Conservation (phyloP, 2,329 filamentous ascomycete species). For the Diaporthe velutina region DNA sequence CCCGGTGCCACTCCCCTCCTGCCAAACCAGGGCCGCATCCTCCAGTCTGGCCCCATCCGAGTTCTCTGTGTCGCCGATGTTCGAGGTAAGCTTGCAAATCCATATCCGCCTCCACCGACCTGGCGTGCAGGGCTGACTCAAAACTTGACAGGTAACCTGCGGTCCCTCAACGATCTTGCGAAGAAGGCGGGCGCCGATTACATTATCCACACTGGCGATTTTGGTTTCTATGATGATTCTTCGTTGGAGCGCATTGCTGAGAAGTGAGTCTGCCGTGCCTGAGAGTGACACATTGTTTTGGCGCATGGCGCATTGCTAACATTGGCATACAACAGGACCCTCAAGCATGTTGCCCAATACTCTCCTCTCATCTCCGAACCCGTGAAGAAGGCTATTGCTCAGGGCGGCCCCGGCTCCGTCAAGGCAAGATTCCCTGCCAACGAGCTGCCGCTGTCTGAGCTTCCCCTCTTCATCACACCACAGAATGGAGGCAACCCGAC, state of each 20-base stretch:
- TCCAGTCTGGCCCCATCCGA: conserved; percentile 75
- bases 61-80: conserved; percentile 80
- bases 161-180: conserved; percentile 95
- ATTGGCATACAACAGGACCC: conserved; percentile 71
- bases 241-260: conserved; percentile 98
- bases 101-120: not conserved
- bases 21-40: conserved; percentile 75
- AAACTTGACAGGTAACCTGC: conserved; percentile 80
- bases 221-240: conserved; percentile 97
- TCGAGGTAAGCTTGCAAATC: conserved; percentile 65
- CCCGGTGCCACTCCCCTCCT: conserved; percentile 74
- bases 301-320: conserved; percentile 37
- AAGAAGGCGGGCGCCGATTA: conserved; percentile 95
- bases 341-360: conserved; percentile 99
- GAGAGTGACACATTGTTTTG: conserved; percentile 28
- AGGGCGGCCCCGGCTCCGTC: conserved; percentile 79
- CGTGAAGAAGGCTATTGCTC: conserved; percentile 76
- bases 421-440: conserved; percentile 86
- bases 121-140: conserved; percentile 35
- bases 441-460: conserved; percentile 91
- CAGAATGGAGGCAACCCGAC: conserved; percentile 70
- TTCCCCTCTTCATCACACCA: conserved; percentile 79
- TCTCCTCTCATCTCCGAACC: conserved; percentile 90
- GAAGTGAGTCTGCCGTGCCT: conserved; percentile 74
- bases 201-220: conserved; percentile 98